A percentile compares a stretch with the other conserved stretches of the same genome.
Evolutionary conservation across 768 basidiomycete genomes (phyloP).

Genomic region (Suillus tomentosus): DNA sequence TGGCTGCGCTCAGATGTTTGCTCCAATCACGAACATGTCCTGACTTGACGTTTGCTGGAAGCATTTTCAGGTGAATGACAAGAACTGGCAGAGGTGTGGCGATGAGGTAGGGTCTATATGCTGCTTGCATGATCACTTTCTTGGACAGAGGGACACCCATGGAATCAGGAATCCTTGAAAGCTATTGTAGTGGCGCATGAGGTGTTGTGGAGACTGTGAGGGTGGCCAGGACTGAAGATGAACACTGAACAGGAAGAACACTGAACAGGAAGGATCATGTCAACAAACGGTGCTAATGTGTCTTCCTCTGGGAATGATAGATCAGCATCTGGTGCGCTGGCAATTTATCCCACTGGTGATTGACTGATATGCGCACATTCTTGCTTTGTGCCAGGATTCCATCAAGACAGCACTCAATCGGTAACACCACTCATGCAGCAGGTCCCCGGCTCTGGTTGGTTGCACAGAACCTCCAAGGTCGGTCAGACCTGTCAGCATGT

Average conservation of each 20-base stretch:
- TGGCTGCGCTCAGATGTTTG: slow-evolving; percentile 34
- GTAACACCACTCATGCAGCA: no score
- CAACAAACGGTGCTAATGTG: slow-evolving; percentile 69
- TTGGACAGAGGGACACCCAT: slow-evolving; percentile 40
- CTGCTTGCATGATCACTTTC: slow-evolving; percentile 76
- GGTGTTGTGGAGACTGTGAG: slow-evolving; percentile 20
- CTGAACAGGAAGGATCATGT: slow-evolving; percentile 72
- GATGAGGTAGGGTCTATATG: slow-evolving; percentile 95
- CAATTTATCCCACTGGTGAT: slow-evolving; percentile 6
- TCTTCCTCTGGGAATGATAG: slow-evolving; percentile 42
- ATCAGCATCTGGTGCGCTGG: background rate
- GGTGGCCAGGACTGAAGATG: slow-evolving; percentile 53
- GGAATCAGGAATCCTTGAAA: slow-evolving; percentile 34
- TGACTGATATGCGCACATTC: background rate
- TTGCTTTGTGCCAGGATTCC: no score
- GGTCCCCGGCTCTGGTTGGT: no score
- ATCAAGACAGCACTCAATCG: no score
- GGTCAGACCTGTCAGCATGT: no score
- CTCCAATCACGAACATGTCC: no score
- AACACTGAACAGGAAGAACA: slow-evolving; percentile 55
- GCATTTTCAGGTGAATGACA: slow-evolving; percentile 87
- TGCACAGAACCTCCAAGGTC: no score
- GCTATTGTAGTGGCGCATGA: slow-evolving; percentile 24
- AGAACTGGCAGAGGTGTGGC: slow-evolving; percentile 82
- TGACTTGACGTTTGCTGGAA: slow-evolving; percentile 74